These are phyloP conservation scores for Globisporangium radiosum DNA, from an alignment of 352 stramenopile species.

Conservation along the genomic window DNA sequence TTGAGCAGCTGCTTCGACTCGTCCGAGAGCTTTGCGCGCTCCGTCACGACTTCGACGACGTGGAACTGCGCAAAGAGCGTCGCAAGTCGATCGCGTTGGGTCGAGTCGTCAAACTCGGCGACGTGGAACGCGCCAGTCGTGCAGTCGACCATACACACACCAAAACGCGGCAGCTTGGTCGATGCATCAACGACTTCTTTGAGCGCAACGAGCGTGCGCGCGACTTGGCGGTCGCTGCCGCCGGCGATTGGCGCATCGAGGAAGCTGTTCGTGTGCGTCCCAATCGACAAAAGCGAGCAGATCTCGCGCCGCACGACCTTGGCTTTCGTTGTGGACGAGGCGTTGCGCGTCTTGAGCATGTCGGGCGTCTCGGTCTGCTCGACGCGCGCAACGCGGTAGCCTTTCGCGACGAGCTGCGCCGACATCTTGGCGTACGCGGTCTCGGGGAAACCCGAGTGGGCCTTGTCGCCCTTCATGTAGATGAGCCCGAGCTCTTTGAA, in stretches of 20 bases:
- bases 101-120: slow-evolving; percentile 96
- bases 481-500: slow-evolving; percentile 94
- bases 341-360: slow-evolving; percentile 93
- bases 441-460: slow-evolving; percentile 98
- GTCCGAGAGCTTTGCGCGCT: slow-evolving; percentile 54
- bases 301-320: slow-evolving; percentile 94
- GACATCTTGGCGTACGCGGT: slow-evolving; percentile 96
- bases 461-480: slow-evolving; percentile 99
- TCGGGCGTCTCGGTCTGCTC: slow-evolving; percentile 99
- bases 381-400: slow-evolving; percentile 96
- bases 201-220: slow-evolving; percentile 50
- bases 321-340: slow-evolving; percentile 50
- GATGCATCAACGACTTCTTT: slow-evolving; percentile 38
- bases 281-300: slow-evolving; percentile 92
- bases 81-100: slow-evolving; percentile 92
- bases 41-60: slow-evolving; percentile 80
- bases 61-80: slow-evolving; percentile 92
- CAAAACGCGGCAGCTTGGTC: slow-evolving; percentile 42
- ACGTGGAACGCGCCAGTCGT: slow-evolving; percentile 91
- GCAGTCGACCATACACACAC: slow-evolving; percentile 94
- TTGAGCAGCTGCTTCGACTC: slow-evolving; percentile 75
- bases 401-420: slow-evolving; percentile 91
- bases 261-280: slow-evolving; percentile 94
- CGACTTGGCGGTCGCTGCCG: slow-evolving; percentile 36
- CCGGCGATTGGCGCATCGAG: slow-evolving; percentile 82